Conservation (phyloP, 495 filamentous ascomycete genomes). For the Podospora anserina region DNA sequence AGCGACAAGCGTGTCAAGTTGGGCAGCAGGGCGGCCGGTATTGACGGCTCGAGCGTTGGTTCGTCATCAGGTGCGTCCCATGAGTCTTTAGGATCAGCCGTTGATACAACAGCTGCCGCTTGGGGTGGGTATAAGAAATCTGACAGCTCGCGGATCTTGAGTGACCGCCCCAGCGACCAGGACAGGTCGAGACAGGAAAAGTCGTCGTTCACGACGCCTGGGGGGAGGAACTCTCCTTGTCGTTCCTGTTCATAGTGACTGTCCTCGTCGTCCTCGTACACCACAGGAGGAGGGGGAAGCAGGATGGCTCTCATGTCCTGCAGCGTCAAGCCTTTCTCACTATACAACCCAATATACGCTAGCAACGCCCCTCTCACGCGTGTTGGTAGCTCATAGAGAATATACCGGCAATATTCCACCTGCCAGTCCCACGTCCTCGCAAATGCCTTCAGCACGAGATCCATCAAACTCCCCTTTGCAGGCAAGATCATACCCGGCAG, state of each 20-base stretch:
- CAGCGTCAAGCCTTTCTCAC: conserved; percentile 48
- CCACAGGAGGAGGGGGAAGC: conserved; percentile 31
- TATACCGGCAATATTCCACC: conserved; percentile 61
- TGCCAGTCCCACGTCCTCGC: conserved; percentile 69
- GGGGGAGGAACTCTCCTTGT: conserved; percentile 7
- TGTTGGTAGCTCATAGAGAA: conserved; percentile 60
- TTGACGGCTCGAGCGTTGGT: conserved; percentile 8
- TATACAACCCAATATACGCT: conserved; percentile 52
- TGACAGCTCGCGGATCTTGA: conserved; percentile 58
- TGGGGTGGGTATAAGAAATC: conserved; percentile 46
- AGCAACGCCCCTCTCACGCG: conserved; percentile 60
- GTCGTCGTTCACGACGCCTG: conserved; percentile 45
- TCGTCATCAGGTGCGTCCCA: conserved; percentile 39
- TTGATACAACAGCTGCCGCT: conserved; percentile 11
- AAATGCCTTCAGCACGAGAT: conserved; percentile 57
- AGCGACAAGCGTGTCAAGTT: conserved; percentile 58
- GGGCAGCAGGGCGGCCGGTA: conserved; percentile 40
- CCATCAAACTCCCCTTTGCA: conserved; percentile 50
- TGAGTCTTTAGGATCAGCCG: conserved; percentile 31
- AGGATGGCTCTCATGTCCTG: conserved; percentile 42
- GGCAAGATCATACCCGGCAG: conserved; percentile 27
- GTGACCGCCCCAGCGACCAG: conserved; percentile 54
- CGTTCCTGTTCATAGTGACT: conserved; percentile 6
- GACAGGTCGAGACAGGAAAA: conserved; percentile 63
- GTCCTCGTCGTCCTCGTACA: conserved; percentile 31